Evolutionary conservation across 257 asterid genomes (phyloP).

Genomic region (Datura wrightii): DNA sequence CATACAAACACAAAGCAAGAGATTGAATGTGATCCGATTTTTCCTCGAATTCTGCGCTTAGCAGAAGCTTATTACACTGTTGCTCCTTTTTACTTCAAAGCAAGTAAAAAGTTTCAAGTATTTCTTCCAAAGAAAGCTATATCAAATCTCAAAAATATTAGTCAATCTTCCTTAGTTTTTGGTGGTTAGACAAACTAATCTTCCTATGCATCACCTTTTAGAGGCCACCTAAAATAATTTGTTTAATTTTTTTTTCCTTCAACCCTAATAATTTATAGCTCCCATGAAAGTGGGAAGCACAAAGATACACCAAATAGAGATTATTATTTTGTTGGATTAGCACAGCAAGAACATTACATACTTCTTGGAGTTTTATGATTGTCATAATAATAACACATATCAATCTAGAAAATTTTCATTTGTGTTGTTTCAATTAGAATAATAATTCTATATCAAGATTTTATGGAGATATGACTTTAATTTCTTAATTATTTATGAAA

Average conservation of each 20-base stretch:
- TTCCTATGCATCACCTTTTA: conserved; percentile 17
- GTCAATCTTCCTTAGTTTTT: not conserved
- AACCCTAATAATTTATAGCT: not conserved
- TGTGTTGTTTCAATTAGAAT: not conserved
- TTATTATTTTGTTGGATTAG: not conserved
- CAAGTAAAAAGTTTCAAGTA: not conserved
- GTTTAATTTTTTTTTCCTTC: not conserved
- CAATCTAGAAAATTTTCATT: not conserved
- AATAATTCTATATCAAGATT: not conserved
- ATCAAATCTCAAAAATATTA: not conserved
- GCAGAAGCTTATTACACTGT: too few relatives aligned
- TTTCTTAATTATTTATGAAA: not conserved
- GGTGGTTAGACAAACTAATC: not conserved
- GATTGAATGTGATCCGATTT: too few relatives aligned
- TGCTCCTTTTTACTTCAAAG: too few relatives aligned
- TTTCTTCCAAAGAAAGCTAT: not conserved
- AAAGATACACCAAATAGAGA: conserved; percentile 22
- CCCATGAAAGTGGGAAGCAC: conserved; percentile 28
- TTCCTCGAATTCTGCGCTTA: too few relatives aligned
- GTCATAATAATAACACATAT: not conserved
- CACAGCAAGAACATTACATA: not conserved
- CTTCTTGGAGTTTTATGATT: not conserved
- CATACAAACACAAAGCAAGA: too few relatives aligned
- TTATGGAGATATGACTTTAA: not conserved
- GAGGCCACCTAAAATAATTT: not conserved